phyloP scores from a whole-genome alignment of 1,139 yeast genomes.

The Kodamaea alishanica region DNA sequence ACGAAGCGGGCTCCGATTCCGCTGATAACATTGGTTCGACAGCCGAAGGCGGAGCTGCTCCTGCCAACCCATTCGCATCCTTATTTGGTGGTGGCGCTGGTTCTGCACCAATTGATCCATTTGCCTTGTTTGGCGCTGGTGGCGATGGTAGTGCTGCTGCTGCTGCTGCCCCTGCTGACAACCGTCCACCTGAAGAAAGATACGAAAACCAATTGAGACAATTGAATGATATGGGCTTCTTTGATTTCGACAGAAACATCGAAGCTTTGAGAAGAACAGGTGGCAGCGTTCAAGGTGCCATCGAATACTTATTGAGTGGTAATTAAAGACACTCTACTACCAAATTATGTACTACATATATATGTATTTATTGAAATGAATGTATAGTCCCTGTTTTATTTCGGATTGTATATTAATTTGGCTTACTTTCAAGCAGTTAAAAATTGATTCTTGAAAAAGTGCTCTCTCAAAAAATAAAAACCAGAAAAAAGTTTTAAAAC shows the following conservation, averaged over 20 bases:
- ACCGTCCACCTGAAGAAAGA: constrained; percentile 92
- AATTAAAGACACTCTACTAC: constrained; percentile 1
- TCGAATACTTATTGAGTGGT: constrained; percentile 68
- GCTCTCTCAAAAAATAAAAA: too few species aligned
- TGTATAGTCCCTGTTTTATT: too few species aligned
- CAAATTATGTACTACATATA: too few species aligned
- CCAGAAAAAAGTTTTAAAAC: too few species aligned
- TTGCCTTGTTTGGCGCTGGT: constrained; percentile 23
- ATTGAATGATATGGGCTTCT: constrained; percentile 94
- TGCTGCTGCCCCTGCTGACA: constrained; percentile 54
- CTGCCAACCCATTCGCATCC: constrained; percentile 38
- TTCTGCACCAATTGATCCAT: constrained; percentile 17
- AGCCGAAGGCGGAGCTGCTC: constrained; percentile 11
- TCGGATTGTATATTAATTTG: too few species aligned
- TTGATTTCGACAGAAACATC: constrained; percentile 87
- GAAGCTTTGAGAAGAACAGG: constrained; percentile 92
- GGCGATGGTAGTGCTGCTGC: constrained; percentile 24
- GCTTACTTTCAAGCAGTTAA: too few species aligned
- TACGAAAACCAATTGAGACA: constrained; percentile 89
- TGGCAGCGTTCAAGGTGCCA: constrained; percentile 96
- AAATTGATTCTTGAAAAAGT: too few species aligned
- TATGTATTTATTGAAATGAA: too few species aligned
- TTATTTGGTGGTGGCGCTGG: constrained; percentile 31
- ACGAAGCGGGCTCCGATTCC: constrained; percentile 14
- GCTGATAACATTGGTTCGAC: constrained; percentile 13